A percentile compares a stretch with the other conserved stretches of the same genome.
phyloP scores from a whole-genome alignment of 2,329 filamentous ascomycete species.

The Bipolaris zeicola region DNA sequence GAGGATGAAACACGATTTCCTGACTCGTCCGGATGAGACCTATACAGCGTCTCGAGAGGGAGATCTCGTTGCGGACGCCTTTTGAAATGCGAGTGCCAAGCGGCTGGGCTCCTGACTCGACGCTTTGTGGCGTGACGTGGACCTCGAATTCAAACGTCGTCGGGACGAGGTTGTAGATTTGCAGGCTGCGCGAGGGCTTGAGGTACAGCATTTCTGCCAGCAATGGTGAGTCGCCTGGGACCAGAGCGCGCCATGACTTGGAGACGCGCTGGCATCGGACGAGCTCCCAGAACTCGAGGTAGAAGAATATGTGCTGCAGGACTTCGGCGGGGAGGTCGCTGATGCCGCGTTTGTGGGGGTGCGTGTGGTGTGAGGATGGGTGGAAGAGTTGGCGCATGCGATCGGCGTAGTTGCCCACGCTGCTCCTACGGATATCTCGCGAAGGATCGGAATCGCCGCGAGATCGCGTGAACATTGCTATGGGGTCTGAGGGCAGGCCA shows the following conservation, averaged over 20 bases:
- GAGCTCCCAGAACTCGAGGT: constrained; percentile 20
- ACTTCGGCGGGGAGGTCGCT: constrained; percentile 21
- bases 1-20: constrained; percentile 19
- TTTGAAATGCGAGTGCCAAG: not conserved
- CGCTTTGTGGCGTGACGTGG: constrained; percentile 5
- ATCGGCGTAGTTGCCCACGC: constrained; percentile 24
- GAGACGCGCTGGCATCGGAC: constrained; percentile 18
- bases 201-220: constrained; percentile 15
- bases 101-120: constrained; percentile 6
- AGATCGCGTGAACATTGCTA: not conserved
- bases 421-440: constrained; percentile 16
- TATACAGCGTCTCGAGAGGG: constrained; percentile 11
- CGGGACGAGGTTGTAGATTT: constrained; percentile 21
- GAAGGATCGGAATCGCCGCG: constrained; percentile 3
- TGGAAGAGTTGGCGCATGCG: constrained; percentile 22
- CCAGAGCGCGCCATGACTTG: constrained; percentile 14
- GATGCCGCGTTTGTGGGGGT: constrained; percentile 3
- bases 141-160: constrained; percentile 18
- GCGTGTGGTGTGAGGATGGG: not conserved
- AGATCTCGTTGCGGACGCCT: constrained; percentile 9
- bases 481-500: constrained; percentile 3
- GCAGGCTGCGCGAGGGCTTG: constrained; percentile 16
- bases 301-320: constrained; percentile 15
- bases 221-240: constrained; percentile 20
- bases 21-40: constrained; percentile 18